These are phyloP conservation scores for Candida sanyaensis DNA, from an alignment of 1,139 yeast species.

Conservation along the genomic window DNA sequence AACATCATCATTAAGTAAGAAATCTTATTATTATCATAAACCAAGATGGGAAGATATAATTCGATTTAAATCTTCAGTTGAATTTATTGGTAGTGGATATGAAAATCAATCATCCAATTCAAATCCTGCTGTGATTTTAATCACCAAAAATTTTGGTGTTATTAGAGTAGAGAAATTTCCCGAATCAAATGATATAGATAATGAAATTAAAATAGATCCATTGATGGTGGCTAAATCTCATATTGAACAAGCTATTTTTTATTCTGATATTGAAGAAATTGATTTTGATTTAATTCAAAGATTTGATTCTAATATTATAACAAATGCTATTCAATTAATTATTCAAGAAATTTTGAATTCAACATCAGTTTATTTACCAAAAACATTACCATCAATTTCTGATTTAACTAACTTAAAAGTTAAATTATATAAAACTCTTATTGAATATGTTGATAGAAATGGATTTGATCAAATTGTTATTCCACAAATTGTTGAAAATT, in stretches of 20 bases:
- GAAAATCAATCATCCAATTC: conserved; percentile 36
- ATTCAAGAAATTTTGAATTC: conserved; percentile 58
- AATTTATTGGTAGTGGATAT: conserved; percentile 62
- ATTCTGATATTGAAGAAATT: conserved; percentile 49
- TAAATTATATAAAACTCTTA: conserved; percentile 38
- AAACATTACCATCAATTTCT: conserved; percentile 27
- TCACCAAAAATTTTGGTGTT: conserved; percentile 65
- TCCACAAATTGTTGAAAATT: conserved; percentile 42
- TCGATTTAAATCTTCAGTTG: conserved; percentile 52
- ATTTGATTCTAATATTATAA: conserved; percentile 38
- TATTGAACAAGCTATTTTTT: conserved; percentile 80
- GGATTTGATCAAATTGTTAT: conserved; percentile 38
- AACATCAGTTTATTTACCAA: conserved; percentile 35
- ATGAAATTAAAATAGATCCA: conserved; percentile 23
- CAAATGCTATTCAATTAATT: conserved; percentile 50
- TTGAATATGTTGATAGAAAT: conserved; percentile 47
- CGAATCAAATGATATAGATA: conserved; percentile 13
- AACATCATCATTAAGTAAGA: no score
- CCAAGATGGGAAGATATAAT: conserved; percentile 82
- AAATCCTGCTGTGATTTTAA: conserved; percentile 46
- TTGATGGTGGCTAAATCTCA: conserved; percentile 60
- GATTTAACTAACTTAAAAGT: conserved; percentile 28
- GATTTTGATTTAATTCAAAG: conserved; percentile 53
- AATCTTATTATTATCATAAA: conserved; percentile 32
- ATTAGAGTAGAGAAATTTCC: conserved; percentile 57